Base-by-base conservation (phyloP, 2,329 filamentous ascomycete genomes). In the Claviceps capensis region DNA sequence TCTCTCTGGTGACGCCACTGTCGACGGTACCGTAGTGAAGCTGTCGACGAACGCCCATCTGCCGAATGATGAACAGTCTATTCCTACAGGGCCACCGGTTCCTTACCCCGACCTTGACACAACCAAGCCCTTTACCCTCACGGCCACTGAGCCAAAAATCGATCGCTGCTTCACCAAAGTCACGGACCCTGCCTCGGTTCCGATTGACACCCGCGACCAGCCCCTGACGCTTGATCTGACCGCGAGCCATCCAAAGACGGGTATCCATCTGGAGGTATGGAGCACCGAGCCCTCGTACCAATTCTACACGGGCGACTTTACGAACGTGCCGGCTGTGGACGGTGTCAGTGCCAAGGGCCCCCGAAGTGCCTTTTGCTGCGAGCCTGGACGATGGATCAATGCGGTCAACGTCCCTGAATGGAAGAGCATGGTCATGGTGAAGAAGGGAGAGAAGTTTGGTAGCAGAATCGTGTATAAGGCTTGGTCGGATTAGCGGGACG, bases 201-300 rank as follows among this genome's bases (percentile, higher is more conserved):
- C 81, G 5, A 69, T 86, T 48, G 85, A 88, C 66, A 87, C 85
- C 11, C 81, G 85, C 56, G 57, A 60, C 45, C 58, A 70, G 52
- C 78, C 85, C 1, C 73, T 95, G 41, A 76, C 73, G 53, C 81
- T 78, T 54, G 79, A 91, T 46, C 79, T 87, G 46, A 72, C 78
- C 23, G 86, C 93, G 53, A 78, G 78, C 66, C 88, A 96, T 66
- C 80, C 88, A 5, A 74, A 73, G 48, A 85, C 82, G 30, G 80
- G 81, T 56, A 76, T 96, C 58, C 85, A 94, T 65, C 80, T 97
- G 48, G 87, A 96, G 67, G 85, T 95, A 5, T 74, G 82, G 62
- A 93, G 87, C 72, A 97, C 91, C 0, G 91, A 97, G 73, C 93
- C 93, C 0, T 87, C 88, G 0, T 97, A 96, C 75, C 91, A 97